A percentile compares a stretch with the other conserved stretches of the same genome.
These are phyloP conservation scores for Colletotrichum cuscutae DNA, from an alignment of 2,329 filamentous ascomycete genomes.

Conservation along the genomic window DNA sequence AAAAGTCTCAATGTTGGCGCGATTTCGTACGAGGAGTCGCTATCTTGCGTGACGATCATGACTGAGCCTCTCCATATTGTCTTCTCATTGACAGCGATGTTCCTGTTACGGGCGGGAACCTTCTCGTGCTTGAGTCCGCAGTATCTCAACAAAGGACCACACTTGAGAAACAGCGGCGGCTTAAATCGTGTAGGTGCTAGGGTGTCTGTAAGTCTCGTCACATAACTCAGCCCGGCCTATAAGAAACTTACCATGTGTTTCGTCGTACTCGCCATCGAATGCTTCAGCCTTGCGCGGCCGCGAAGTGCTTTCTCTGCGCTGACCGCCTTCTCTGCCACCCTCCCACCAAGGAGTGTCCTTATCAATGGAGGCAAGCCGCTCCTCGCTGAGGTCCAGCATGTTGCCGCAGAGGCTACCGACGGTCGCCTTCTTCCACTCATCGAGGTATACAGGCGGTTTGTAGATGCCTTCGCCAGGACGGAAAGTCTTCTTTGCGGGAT, in stretches of 20 bases:
- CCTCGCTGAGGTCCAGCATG: slow-evolving; percentile 68
- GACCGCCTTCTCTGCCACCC: slow-evolving; percentile 70
- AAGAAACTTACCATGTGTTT: slow-evolving; percentile 62
- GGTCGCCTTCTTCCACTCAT: slow-evolving; percentile 78
- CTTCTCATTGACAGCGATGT: slow-evolving; percentile 58
- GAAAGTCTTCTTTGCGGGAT: slow-evolving; percentile 42
- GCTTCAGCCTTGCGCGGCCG: slow-evolving; percentile 68
- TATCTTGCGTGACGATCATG: slow-evolving; percentile 94
- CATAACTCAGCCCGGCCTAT: not conserved
- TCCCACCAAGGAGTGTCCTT: slow-evolving; percentile 83
- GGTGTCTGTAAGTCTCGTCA: not conserved
- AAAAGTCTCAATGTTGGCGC: slow-evolving; percentile 85
- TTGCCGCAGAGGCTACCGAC: slow-evolving; percentile 68
- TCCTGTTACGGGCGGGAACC: slow-evolving; percentile 49
- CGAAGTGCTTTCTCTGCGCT: slow-evolving; percentile 57
- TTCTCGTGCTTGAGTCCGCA: slow-evolving; percentile 81
- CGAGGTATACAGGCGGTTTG: slow-evolving; percentile 67
- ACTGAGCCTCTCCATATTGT: slow-evolving; percentile 94
- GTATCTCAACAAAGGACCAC: slow-evolving; percentile 90
- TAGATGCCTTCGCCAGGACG: slow-evolving; percentile 67
- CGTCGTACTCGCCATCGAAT: slow-evolving; percentile 76
- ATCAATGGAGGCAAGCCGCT: slow-evolving; percentile 49
- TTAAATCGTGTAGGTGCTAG: slow-evolving; percentile 78
- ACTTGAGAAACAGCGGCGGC: slow-evolving; percentile 86
- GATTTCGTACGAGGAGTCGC: slow-evolving; percentile 83